These are phyloP conservation scores for Rhododendron ferrugineum DNA, from an alignment of 148 eudicot genomes.

Conservation along the genomic window DNA sequence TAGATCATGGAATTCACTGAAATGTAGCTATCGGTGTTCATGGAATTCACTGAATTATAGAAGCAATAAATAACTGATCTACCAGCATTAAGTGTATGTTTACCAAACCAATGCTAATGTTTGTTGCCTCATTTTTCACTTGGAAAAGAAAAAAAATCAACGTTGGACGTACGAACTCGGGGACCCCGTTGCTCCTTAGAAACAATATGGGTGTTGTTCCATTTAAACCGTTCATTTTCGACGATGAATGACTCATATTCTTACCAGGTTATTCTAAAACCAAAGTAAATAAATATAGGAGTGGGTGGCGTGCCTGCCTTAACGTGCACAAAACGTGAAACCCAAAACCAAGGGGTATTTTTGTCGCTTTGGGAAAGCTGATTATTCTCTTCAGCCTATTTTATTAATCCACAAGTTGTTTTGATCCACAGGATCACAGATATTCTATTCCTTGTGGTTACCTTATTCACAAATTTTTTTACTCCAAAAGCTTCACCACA, in stretches of 20 bases:
- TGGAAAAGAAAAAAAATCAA: no score
- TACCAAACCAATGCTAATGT: neutral
- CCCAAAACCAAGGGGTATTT: conserved; percentile 33
- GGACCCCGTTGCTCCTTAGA: no score
- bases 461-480: neutral
- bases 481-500: neutral
- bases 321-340: conserved; percentile 15
- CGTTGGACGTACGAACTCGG: no score
- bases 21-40: no score
- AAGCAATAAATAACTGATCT: neutral
- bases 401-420: neutral
- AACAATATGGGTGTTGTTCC: no score
- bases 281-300: neutral
- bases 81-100: neutral
- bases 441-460: neutral
- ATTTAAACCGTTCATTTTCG: no score
- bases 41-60: no score
- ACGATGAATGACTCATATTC: no score
- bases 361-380: conserved; percentile 61
- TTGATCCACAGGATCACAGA: neutral
- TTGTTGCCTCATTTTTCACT: no score
- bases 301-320: neutral
- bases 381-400: conserved; percentile 34
- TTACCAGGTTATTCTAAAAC: no score
- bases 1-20: no score